Percentiles rank a stretch among this genome's conserved stretches.
Evolutionary conservation across 345 rosid genomes (phyloP).

Genomic region (Brassica carinata): DNA sequence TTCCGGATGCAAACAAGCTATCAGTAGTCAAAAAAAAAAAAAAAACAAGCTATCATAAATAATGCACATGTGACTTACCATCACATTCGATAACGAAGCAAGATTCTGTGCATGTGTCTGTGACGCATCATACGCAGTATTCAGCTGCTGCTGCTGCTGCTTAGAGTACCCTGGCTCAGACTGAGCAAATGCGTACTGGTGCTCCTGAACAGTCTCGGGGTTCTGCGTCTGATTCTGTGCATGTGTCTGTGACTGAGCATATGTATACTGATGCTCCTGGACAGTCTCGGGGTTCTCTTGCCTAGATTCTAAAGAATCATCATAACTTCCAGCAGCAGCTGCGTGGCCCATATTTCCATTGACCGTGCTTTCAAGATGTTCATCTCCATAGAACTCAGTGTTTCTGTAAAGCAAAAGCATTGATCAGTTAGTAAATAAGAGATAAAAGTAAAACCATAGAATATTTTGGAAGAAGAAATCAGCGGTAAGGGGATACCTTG

Average conservation of each 20-base stretch:
- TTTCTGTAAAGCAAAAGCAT: slow-evolving; percentile 52
- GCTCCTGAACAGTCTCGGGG: slow-evolving; percentile 59
- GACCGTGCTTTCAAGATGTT: slow-evolving; percentile 56
- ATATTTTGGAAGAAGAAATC: background rate
- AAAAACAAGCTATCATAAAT: background rate
- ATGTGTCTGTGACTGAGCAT: slow-evolving; percentile 66
- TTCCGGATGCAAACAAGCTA: no score
- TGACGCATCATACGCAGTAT: slow-evolving; percentile 54
- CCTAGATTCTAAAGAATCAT: slow-evolving; percentile 59
- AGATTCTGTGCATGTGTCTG: slow-evolving; percentile 77
- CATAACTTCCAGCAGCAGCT: slow-evolving; percentile 57
- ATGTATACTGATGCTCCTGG: slow-evolving; percentile 69
- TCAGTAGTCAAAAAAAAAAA: no score
- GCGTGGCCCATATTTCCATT: slow-evolving; percentile 61
- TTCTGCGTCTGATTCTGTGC: slow-evolving; percentile 52
- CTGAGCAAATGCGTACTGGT: slow-evolving; percentile 73
- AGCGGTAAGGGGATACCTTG: slow-evolving; percentile 52
- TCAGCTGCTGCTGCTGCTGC: slow-evolving; percentile 57
- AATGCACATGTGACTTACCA: slow-evolving; percentile 55
- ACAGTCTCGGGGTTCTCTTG: slow-evolving; percentile 60
- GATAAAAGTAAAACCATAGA: background rate
- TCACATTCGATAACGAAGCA: slow-evolving; percentile 64
- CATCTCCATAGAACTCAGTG: slow-evolving; percentile 74
- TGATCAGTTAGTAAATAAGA: slow-evolving; percentile 5
- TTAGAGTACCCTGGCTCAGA: slow-evolving; percentile 59